Evolutionary conservation across 2,329 filamentous ascomycete genomes (phyloP), one percentile per base, ranked within the genome.

Genomic region (Huntiella abstrusa): DNA sequence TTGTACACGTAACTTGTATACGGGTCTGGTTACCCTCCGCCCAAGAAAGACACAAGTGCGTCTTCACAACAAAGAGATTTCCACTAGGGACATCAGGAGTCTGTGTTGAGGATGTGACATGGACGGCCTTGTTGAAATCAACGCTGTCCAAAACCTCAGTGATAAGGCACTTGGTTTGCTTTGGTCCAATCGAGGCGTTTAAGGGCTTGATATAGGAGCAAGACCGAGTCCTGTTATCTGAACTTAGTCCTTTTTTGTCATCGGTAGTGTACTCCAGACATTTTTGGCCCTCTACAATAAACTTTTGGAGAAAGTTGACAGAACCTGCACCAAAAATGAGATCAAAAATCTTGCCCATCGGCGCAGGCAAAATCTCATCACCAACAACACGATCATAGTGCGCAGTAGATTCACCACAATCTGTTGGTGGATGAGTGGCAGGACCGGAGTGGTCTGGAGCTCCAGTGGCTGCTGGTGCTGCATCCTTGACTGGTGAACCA

Each of bases 1-100:
- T 83, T 2, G 77, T 80, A 59, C 85, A 95, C 53, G 80, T 95
- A 64, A 88, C 80, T 51, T 91, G 76, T 28, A 98, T 65, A 22
- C 86, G 74, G 1, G 92, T 98, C 35, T 76, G 67, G 56, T 94
- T 94, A 51, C 78, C 80, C 43, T 91, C 77, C 3, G 79, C 86
- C 91, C 91, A 98, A 44, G 83, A 83, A 16, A 98, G 69, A 57
- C 92, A 94, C 57, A 96, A 98, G 54, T 82, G 83, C 3, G 91
- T 98, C 63, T 95, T 96, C 40, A 84, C 82, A 34, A 75, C 73
- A 58, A 98, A 98, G 3, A 93, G 74, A 57, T 86, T 93, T 33
- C 91, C 91, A 57, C 78, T 94, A 0, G 91, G 91, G 2, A 98
- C 91, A 59, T 98, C 92, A 0, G 91, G 91, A 11, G 82, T 98